Conservation (phyloP, 345 rosid genomes). For the Aquilaria yunnanensis region DNA sequence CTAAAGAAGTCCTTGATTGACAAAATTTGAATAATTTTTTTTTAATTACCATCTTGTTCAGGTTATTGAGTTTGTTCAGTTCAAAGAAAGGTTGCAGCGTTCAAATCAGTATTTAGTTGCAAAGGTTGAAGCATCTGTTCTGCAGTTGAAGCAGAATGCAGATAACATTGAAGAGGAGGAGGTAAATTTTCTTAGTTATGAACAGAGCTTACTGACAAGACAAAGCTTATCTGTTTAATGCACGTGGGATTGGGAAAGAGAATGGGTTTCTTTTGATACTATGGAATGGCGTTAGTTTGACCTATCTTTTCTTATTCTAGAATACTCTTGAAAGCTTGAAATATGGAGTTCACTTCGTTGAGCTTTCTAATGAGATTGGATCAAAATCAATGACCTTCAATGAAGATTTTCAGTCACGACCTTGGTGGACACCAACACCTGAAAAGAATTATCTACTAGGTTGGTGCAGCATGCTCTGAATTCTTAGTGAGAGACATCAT, state of each 20-base stretch:
- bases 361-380: slow-evolving; percentile 75
- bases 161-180: slow-evolving; percentile 71
- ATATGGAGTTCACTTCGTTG: slow-evolving; percentile 56
- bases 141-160: slow-evolving; percentile 76
- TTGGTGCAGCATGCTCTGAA: slow-evolving; percentile 18
- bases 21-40: not conserved
- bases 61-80: slow-evolving; percentile 96
- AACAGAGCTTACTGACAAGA: not conserved
- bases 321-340: slow-evolving; percentile 66
- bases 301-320: slow-evolving; percentile 29
- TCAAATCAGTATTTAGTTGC: slow-evolving; percentile 79
- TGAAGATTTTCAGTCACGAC: slow-evolving; percentile 86
- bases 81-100: slow-evolving; percentile 75
- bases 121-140: slow-evolving; percentile 61
- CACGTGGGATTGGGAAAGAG: too few species aligned
- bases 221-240: too few species aligned
- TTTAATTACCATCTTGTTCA: slow-evolving; percentile 28
- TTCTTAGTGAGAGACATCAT: not conserved
- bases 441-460: slow-evolving; percentile 84
- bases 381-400: slow-evolving; percentile 62
- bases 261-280: too few species aligned
- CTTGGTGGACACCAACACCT: slow-evolving; percentile 96
- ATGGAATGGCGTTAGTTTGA: too few species aligned
- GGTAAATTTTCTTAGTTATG: slow-evolving; percentile 28
- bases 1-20: too few species aligned